Evolutionary conservation across 352 stramenopile genomes (phyloP), one percentile per base, ranked within the genome.

Genomic region (Pythium coloratum): DNA sequence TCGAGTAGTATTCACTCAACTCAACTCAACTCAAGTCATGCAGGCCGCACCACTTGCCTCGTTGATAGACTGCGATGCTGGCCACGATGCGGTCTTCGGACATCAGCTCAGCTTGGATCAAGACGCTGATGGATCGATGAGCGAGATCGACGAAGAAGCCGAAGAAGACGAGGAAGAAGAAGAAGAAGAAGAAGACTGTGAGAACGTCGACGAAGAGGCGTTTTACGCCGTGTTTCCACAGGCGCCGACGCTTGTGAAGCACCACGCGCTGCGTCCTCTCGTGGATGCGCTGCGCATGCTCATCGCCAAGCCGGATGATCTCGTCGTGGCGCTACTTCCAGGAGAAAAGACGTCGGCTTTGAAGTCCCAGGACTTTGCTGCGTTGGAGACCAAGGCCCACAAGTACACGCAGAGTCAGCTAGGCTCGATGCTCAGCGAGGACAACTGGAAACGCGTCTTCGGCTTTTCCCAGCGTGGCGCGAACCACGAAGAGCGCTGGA

Each of bases 251-350:
- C 57, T 70, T 3, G 62, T 60, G 24, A 66, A 60, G 51, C 64
- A 76, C 28, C 75, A 81, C 61, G 72, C 55, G 40, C 66, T 81
- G 18, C 62, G 65, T 3, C 79, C 76, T 16, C 66, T 92, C 13
- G 69, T 80, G 32, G 70, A 80, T 18, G 67, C 82, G 54, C 57
- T 92, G 38, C 81, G 78, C 46, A 50, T 50, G 24, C 72, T 92
- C 68, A 72, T 89, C 69, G 71, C 79, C 18, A 63, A 76, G 20
- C 84, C 80, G 13, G 57, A 71, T 6, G 76, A 76, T 53, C 75
- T 92, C 28, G 68, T 92, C 24, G 76, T 69, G 1, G 81, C 76
- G 24, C 67, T 92, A 28, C 36, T 72, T 2, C 32, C 59, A 3
- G 7, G 5, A 5, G 24, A 40, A 1, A 14, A 59, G 6, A 6